phyloP scores from a whole-genome alignment of 176 grass and related monocot genomes.

The Olyra latifolia region DNA sequence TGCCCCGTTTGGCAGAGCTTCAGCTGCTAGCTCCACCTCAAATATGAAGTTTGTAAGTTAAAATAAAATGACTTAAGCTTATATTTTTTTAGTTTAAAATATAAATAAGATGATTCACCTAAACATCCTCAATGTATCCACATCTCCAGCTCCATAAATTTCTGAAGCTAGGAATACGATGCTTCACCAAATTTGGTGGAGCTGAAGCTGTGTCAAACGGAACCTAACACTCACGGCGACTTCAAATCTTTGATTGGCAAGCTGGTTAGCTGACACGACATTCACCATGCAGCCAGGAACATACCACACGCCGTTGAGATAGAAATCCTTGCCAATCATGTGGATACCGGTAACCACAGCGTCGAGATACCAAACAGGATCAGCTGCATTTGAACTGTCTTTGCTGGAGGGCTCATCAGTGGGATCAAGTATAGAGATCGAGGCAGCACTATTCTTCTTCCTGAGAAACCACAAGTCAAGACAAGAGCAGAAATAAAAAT shows the following conservation, averaged over 20 bases:
- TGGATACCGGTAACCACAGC: neutral
- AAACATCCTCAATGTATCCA: too few species aligned
- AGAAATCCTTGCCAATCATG: slow-evolving; percentile 24
- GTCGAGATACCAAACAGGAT: slow-evolving; percentile 16
- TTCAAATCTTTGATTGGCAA: neutral
- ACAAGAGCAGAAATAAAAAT: slow-evolving; percentile 7
- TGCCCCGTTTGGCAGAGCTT: too few species aligned
- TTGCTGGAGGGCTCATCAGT: neutral
- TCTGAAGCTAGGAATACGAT: too few species aligned
- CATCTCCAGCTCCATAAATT: too few species aligned
- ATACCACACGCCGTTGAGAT: slow-evolving; percentile 17
- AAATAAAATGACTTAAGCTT: too few species aligned
- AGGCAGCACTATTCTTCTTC: slow-evolving; percentile 28
- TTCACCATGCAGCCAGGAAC: slow-evolving; percentile 11
- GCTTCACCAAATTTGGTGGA: too few species aligned
- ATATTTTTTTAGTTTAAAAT: too few species aligned
- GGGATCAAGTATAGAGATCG: slow-evolving; percentile 20
- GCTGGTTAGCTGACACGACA: neutral
- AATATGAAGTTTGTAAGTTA: too few species aligned
- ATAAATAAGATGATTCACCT: too few species aligned
- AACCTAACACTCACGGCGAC: neutral
- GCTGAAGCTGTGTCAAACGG: too few species aligned
- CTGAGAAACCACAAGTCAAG: neutral
- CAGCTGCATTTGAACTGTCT: slow-evolving; percentile 3
- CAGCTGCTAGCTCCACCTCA: too few species aligned